Base-by-base conservation (phyloP, 108 stramenopile genomes). In the Craspedostauros australis region DNA sequence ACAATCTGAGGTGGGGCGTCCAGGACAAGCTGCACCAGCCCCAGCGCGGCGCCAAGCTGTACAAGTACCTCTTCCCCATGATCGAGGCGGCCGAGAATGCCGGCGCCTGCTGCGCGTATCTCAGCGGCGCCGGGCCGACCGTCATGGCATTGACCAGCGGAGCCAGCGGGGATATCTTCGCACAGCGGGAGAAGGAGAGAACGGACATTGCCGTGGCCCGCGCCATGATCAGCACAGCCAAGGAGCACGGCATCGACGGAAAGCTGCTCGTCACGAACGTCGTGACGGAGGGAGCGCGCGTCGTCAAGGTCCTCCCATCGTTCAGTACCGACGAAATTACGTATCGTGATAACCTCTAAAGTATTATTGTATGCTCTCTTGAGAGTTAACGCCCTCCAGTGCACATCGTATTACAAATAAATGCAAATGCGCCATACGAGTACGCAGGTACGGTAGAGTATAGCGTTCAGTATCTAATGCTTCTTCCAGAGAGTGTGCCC, bases 21-120 rank as follows among this genome's bases (percentile, higher is more conserved):
- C 77, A 99, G 61, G 98, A 99, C 70, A 64, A 57, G 54, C 60
- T 99, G 72, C 98, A 99, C 69, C 98, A 99, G 61, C 98, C 98
- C 8, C 96, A 96, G 64, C 84, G 98, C 21, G 95, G 88, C 1
- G 52, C 57, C n/a, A 83, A 84, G 32, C 55, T 96, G 19, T 98
- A 97, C 73, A 77, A 73, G 39, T 94, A 99, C 50, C 68, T 99
- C 41, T 93, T 77, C 56, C 96, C 96, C 12, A 89, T 97, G 84
- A 93, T 95, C 31, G 71, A 91, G 43, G 96, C 96, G 15, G 94
- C 94, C 39, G 84, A 93, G 65, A 71, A 73, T 27, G 93, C 96
- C 4, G 97, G 96, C 25, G 97, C 97, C 7, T 76, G 79, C 52
- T 95, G 92, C 70, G 88, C 91, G 21, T 98, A 92, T 69, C 62